phyloP scores from a whole-genome alignment of 345 rosid species.

The Eucalyptus grandis region DNA sequence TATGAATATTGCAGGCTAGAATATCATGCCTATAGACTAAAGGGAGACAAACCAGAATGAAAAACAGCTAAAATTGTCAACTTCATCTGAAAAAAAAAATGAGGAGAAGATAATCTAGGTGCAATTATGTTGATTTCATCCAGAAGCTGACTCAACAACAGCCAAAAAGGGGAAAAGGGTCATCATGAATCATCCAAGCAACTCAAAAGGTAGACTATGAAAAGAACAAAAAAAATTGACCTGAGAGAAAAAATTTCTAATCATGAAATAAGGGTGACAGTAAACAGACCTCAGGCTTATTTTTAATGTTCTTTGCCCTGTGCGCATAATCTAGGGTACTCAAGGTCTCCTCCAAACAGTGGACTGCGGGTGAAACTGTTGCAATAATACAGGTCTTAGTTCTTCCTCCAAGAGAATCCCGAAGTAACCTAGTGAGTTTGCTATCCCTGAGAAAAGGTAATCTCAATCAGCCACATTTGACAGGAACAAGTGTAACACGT shows the following conservation, averaged over 20 bases:
- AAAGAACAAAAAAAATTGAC: not conserved
- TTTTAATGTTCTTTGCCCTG: conserved; percentile 90
- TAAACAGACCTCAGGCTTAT: conserved; percentile 86
- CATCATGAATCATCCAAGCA: not conserved
- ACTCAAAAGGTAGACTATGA: not conserved
- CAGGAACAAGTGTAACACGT: not conserved
- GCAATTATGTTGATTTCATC: not conserved
- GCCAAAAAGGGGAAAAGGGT: not conserved
- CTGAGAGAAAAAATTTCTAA: not conserved
- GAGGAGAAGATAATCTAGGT: not conserved
- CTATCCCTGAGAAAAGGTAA: conserved; percentile 56
- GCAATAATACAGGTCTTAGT: conserved; percentile 99
- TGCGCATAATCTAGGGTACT: conserved; percentile 98
- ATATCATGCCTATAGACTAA: not conserved
- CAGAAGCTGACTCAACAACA: not conserved
- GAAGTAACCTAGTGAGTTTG: conserved; percentile 95
- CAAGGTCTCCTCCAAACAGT: conserved; percentile 92
- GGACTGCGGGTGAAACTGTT: conserved; percentile 99
- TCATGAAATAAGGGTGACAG: not conserved
- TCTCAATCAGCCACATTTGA: not conserved
- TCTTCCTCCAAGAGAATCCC: conserved; percentile 99
- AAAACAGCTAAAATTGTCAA: not conserved
- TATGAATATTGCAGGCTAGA: not conserved
- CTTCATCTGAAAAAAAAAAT: not conserved
- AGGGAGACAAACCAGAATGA: not conserved